Base-by-base conservation (phyloP, 768 basidiomycete genomes). In the Suillus placidus region DNA sequence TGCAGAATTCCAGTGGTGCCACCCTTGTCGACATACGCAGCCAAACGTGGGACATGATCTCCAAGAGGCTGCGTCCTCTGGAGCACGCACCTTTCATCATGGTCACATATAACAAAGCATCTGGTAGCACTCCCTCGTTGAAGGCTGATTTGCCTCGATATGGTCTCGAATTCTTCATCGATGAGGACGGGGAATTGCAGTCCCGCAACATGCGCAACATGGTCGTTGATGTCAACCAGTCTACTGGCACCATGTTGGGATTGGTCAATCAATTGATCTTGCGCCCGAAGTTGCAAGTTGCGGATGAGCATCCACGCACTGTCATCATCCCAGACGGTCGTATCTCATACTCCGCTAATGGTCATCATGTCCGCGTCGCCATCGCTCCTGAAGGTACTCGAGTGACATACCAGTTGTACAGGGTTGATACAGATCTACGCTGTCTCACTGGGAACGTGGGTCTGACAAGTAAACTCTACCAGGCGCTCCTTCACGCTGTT, bases 401-500 rank as follows among this genome's bases (percentile, higher is more conserved):
- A 7, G 42, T 70, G 14, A 64, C 54, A 1, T 80, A 72, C 63
- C 70, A 76, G 43, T 72, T 70, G 14, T 82, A 79, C 51, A 57
- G 40, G 2, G 61, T 80, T 4, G 72, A 82, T 60, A 64, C 65
- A 13, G 67, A 74, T 18, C 65, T 82, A 7, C 74, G 77, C 2
- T 70, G 72, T 47, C 68, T 81, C 26, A 64, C 58, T 12, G 73
- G 75, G 4, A 73, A 74, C 12, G 67, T 57, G 4, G 74, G 69
- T n/a, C 58, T 79, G 45, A 66, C 65, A 2, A 74, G 72, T 64
- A 70, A 70, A 47, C 71, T 84, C 9, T 83, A 76, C 62, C 75
- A 74, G 55, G 73, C 78, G 3, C 82, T 82, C 60, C 73, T 86
- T 18, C 85, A 86, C 52, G 80, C 82, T 20, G 64, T 83, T 3